Conservation (phyloP, 2,329 filamentous ascomycete genomes). For the Zymoseptoria pseudotritici region DNA sequence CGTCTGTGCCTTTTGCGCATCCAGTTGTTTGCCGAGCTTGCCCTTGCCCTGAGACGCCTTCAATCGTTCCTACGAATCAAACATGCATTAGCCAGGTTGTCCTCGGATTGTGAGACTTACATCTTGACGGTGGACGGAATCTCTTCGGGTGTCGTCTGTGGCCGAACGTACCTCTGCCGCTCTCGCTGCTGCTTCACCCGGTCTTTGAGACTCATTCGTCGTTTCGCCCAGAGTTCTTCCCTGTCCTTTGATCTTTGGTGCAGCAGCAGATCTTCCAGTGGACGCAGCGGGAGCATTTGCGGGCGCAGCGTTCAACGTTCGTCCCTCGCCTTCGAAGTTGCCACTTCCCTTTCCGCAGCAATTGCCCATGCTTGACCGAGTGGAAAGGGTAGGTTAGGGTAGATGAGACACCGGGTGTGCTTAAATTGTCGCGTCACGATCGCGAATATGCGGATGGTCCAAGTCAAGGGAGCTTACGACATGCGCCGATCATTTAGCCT, state of each 20-base stretch:
- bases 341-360: slow-evolving; percentile 70
- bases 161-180: slow-evolving; percentile 68
- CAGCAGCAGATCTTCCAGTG: slow-evolving; percentile 32
- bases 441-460: not conserved
- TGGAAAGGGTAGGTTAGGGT: no score
- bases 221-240: slow-evolving; percentile 57
- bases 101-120: not conserved
- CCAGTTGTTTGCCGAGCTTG: slow-evolving; percentile 63
- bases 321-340: slow-evolving; percentile 64
- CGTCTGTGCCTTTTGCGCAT: slow-evolving; percentile 69
- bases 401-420: no score
- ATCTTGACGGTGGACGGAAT: not conserved
- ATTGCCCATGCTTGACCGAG: slow-evolving; percentile 61
- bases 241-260: slow-evolving; percentile 43
- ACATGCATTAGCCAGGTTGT: not conserved
- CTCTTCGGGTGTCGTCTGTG: not conserved
- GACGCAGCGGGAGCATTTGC: slow-evolving; percentile 35
- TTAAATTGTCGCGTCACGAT: not conserved
- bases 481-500: no score
- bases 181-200: slow-evolving; percentile 64
- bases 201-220: slow-evolving; percentile 43
- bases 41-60: slow-evolving; percentile 54
- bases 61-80: slow-evolving; percentile 54
- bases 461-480: no score
- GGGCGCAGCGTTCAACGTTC: slow-evolving; percentile 56